Percentiles rank a stretch among this genome's conserved stretches.
phyloP scores from a whole-genome alignment of 139 green algal genomes.

The Zygnema circumcarinatum region DNA sequence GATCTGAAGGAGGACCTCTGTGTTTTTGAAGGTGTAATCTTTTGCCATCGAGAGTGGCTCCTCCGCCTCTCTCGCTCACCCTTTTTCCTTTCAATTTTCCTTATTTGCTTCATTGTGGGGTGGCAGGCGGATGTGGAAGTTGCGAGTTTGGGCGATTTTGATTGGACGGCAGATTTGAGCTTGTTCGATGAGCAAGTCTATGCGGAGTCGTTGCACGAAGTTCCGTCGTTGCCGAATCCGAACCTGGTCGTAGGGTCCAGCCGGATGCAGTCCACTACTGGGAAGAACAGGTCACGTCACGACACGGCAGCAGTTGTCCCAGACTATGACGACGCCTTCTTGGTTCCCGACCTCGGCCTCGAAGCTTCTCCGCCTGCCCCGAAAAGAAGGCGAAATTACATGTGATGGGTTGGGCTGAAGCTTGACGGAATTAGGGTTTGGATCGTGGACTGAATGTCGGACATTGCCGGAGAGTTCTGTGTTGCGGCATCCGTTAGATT shows the following conservation, averaged over 20 bases:
- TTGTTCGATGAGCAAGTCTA: conserved; percentile 59
- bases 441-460: too few relatives aligned
- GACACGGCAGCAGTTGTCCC: conserved; percentile 26
- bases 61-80: too few relatives aligned
- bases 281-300: conserved; percentile 1
- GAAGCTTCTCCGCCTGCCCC: conserved; percentile 10
- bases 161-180: conserved; percentile 54
- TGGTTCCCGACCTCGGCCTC: conserved; percentile 48
- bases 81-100: too few relatives aligned
- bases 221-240: conserved; percentile 7
- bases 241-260: neutral
- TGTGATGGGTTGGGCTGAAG: too few relatives aligned
- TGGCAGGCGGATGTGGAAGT: conserved; percentile 22
- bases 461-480: too few relatives aligned
- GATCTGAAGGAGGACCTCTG: neutral
- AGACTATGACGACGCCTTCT: conserved; percentile 48
- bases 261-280: neutral
- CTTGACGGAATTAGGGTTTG: too few relatives aligned
- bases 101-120: too few relatives aligned
- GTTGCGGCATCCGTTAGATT: too few relatives aligned
- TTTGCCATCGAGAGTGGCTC: too few relatives aligned
- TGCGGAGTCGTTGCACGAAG: conserved; percentile 49
- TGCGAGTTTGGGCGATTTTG: conserved; percentile 54
- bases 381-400: conserved; percentile 5
- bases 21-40: neutral